Evolutionary conservation across 306 rosid species (phyloP).

Genomic region (Medicago ruthenica): DNA sequence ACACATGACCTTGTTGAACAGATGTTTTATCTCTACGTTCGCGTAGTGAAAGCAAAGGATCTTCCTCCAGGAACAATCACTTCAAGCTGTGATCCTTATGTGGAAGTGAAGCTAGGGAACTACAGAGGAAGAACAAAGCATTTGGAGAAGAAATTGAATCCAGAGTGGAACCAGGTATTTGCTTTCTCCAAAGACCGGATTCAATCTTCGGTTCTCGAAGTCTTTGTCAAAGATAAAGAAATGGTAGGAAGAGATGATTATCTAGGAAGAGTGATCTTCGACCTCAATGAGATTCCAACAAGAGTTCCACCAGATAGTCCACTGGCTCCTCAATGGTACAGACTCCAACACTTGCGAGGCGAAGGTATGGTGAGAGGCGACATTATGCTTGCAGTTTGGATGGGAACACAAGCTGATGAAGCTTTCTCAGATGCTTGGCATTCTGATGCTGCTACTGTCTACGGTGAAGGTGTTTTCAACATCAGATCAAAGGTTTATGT

Average conservation of each 20-base stretch:
- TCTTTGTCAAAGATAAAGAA: conserved; percentile 82
- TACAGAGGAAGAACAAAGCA: conserved; percentile 79
- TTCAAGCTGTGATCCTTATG: conserved; percentile 78
- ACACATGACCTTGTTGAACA: conserved; percentile 83
- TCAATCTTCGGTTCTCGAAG: conserved; percentile 75
- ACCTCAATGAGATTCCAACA: conserved; percentile 82
- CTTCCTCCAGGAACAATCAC: conserved; percentile 72
- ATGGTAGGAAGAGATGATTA: conserved; percentile 84
- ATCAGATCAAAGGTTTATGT: conserved; percentile 85
- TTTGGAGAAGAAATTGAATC: conserved; percentile 68
- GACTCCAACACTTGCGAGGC: conserved; percentile 64
- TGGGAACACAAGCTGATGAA: conserved; percentile 95
- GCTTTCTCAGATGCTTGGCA: conserved; percentile 91
- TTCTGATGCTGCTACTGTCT: conserved; percentile 78
- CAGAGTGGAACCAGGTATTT: conserved; percentile 91
- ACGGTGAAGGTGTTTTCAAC: conserved; percentile 76
- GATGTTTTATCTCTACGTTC: conserved; percentile 75
- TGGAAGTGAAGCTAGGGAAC: conserved; percentile 88
- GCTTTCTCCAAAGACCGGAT: conserved; percentile 83
- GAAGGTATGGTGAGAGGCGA: conserved; percentile 77
- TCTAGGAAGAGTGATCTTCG: conserved; percentile 75
- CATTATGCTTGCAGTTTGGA: conserved; percentile 88
- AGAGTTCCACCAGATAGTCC: conserved; percentile 94
- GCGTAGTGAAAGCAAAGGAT: conserved; percentile 77
- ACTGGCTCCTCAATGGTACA: conserved; percentile 86